These are phyloP conservation scores for Wickerhamomyces ciferrii DNA, from an alignment of 805 yeast species.

Conservation along the genomic window DNA sequence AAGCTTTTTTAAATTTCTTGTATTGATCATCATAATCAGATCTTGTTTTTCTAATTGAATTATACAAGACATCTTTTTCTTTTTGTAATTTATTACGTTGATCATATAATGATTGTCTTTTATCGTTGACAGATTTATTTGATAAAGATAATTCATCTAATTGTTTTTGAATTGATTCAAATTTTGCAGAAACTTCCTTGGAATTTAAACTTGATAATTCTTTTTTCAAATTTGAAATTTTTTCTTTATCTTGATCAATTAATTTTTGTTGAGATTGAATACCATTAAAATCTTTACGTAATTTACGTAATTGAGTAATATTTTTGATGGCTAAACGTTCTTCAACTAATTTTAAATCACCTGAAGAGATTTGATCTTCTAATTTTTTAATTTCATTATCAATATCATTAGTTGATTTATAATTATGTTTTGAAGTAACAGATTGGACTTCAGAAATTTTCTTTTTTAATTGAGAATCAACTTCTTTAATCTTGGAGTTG, in stretches of 20 bases:
- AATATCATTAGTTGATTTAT: conserved; percentile 63
- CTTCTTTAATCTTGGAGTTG: conserved; percentile 61
- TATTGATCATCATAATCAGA: conserved; percentile 71
- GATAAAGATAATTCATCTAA: conserved; percentile 60
- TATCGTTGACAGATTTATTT: conserved; percentile 57
- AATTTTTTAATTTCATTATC: conserved; percentile 59
- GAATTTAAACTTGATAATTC: conserved; percentile 49
- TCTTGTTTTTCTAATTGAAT: conserved; percentile 62
- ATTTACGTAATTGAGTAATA: conserved; percentile 74
- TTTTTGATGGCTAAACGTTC: conserved; percentile 85
- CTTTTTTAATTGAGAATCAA: conserved; percentile 69
- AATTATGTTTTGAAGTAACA: conserved; percentile 64
- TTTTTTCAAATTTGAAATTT: conserved; percentile 71
- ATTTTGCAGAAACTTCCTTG: conserved; percentile 62
- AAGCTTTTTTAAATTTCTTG: conserved; percentile 60
- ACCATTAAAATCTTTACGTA: conserved; percentile 70
- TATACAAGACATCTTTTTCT: conserved; percentile 64
- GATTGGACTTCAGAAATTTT: conserved; percentile 71
- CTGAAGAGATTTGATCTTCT: conserved; percentile 73
- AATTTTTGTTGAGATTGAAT: conserved; percentile 72
- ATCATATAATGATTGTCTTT: conserved; percentile 57
- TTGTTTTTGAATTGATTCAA: conserved; percentile 62
- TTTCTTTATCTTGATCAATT: conserved; percentile 72
- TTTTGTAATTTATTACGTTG: conserved; percentile 64
- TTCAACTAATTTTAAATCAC: conserved; percentile 80